Conservation (phyloP, 2,329 filamentous ascomycete genomes). For the Blastomyces gilchristii region DNA sequence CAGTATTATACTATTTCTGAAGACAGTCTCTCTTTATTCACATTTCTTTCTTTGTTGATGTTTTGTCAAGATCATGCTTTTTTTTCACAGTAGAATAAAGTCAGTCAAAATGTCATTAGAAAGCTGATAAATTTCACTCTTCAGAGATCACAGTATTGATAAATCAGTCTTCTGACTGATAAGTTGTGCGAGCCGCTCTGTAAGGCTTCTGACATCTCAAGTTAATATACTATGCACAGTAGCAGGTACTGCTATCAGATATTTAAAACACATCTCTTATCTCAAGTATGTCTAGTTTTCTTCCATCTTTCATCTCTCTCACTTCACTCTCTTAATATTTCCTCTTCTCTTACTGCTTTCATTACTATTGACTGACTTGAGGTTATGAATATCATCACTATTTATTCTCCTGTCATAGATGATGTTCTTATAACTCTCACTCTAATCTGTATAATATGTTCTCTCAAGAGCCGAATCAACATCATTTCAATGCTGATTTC, state of each 20-base stretch:
- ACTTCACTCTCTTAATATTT: neutral
- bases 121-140: no score
- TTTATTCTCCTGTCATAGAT: slow-evolving; percentile 19
- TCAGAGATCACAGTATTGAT: no score
- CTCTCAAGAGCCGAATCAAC: slow-evolving; percentile 11
- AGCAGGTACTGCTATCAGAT: neutral
- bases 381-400: neutral
- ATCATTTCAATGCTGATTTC: slow-evolving; percentile 12
- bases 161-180: no score
- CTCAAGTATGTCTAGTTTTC: neutral
- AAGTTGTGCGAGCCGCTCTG: no score
- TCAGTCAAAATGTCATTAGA: neutral
- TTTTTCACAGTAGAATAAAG: neutral
- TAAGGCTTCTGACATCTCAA: neutral
- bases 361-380: neutral
- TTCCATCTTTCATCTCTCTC: no score
- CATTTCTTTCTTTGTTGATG: no score
- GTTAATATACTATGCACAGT: neutral
- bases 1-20: no score
- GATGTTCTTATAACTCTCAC: slow-evolving; percentile 18
- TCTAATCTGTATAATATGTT: slow-evolving; percentile 12
- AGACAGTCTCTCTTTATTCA: neutral
- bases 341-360: neutral
- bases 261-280: neutral
- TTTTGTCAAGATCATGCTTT: neutral